Evolutionary conservation across 345 rosid species (phyloP).

Genomic region (Raphanus sativus): DNA sequence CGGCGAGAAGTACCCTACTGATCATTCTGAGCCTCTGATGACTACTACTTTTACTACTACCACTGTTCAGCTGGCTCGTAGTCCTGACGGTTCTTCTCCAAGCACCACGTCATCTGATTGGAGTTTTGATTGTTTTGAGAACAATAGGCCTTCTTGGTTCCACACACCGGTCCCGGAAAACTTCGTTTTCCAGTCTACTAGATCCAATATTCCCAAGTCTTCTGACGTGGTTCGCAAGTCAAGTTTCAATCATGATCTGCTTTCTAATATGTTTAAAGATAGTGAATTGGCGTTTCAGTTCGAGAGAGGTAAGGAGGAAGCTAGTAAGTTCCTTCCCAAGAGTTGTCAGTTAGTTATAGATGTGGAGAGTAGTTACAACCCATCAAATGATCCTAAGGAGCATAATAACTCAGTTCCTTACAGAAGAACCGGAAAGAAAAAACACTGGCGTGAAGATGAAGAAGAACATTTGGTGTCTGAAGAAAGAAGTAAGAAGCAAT

Average conservation of each 20-base stretch:
- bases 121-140: conserved; percentile 46
- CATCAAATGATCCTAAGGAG: neutral
- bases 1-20: conserved; percentile 52
- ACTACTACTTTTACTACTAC: conserved; percentile 31
- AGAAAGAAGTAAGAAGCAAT: conserved; percentile 62
- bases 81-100: conserved; percentile 39
- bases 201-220: conserved; percentile 3
- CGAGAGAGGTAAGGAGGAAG: conserved; percentile 73
- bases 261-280: conserved; percentile 37
- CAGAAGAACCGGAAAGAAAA: conserved; percentile 52
- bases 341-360: conserved; percentile 44
- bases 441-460: conserved; percentile 51
- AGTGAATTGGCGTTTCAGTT: conserved; percentile 50
- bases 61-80: conserved; percentile 37
- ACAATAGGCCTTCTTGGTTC: conserved; percentile 32
- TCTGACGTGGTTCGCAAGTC: conserved; percentile 35
- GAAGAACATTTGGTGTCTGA: conserved; percentile 42
- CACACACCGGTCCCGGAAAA: conserved; percentile 40
- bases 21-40: conserved; percentile 29
- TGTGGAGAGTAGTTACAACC: conserved; percentile 26
- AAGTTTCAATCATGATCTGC: conserved; percentile 41
- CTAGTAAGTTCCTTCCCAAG: conserved; percentile 71
- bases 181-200: conserved; percentile 50
- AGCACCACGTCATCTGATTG: conserved; percentile 46
- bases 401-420: conserved; percentile 14